These are phyloP conservation scores for Diaporthe sp. DNA, from an alignment of 2,329 filamentous ascomycete species.

Conservation along the genomic window DNA sequence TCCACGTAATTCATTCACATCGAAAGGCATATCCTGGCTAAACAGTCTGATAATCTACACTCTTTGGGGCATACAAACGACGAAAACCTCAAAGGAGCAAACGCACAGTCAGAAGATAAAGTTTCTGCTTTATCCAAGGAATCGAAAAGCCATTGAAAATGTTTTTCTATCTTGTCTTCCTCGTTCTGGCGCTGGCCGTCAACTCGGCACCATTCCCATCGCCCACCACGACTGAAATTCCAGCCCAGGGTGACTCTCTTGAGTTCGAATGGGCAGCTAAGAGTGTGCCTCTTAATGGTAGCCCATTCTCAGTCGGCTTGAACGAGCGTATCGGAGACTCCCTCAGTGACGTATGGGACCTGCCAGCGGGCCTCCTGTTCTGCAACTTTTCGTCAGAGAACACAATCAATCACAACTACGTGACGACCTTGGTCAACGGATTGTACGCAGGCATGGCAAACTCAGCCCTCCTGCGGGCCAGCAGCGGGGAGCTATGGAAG, in stretches of 20 bases:
- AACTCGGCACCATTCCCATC: not conserved
- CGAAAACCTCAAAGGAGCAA: no score
- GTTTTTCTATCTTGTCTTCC: not conserved
- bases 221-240: not conserved
- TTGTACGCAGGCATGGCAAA: not conserved
- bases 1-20: no score
- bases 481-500: not conserved
- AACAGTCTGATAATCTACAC: no score
- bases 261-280: no score
- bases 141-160: not conserved
- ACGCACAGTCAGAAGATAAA: no score
- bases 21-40: no score
- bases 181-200: not conserved
- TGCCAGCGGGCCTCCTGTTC: not conserved
- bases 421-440: not conserved
- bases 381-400: not conserved
- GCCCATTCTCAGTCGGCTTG: not conserved
- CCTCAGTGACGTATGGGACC: not conserved
- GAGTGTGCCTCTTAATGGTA: not conserved
- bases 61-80: no score
- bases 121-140: not conserved
- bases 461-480: not conserved
- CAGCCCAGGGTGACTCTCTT: fast-evolving
- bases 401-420: not conserved
- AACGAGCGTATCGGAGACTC: no score